phyloP scores from a whole-genome alignment of 148 eudicot genomes.

The Cornus suecica region DNA sequence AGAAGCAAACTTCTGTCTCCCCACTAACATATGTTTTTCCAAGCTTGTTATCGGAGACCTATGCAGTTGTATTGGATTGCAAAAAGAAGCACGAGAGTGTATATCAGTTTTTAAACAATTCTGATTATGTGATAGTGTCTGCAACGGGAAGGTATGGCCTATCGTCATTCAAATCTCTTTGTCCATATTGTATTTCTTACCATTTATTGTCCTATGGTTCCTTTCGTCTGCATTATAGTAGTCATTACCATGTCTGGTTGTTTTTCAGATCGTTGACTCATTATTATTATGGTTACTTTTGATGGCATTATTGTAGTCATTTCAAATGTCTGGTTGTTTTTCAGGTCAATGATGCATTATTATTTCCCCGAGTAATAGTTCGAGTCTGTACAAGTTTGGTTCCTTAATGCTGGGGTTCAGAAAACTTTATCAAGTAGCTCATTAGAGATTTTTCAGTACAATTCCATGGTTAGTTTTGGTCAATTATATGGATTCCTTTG shows the following conservation, averaged over 20 bases:
- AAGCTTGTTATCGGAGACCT: slow-evolving; percentile 32
- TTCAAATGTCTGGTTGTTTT: no score
- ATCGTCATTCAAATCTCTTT: neutral
- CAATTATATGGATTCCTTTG: no score
- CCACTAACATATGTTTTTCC: slow-evolving; percentile 45
- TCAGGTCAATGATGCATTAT: no score
- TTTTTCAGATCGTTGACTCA: no score
- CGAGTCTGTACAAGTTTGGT: neutral
- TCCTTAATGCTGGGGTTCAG: neutral
- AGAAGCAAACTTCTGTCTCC: slow-evolving; percentile 33
- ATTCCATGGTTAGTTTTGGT: no score
- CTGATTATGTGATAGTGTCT: slow-evolving; percentile 41
- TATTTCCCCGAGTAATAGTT: no score
- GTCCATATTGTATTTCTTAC: neutral
- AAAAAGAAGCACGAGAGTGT: slow-evolving; percentile 33
- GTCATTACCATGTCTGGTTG: neutral
- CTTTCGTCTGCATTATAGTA: neutral
- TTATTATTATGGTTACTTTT: no score
- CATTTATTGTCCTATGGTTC: no score
- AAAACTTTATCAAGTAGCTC: no score
- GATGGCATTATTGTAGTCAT: neutral
- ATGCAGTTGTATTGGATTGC: slow-evolving; percentile 36
- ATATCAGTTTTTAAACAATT: slow-evolving; percentile 36
- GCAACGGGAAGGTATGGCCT: slow-evolving; percentile 51
- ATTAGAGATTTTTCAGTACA: no score